Evolutionary conservation across 176 grass and related monocot genomes (phyloP).

Genomic region (Bromus sterilis): DNA sequence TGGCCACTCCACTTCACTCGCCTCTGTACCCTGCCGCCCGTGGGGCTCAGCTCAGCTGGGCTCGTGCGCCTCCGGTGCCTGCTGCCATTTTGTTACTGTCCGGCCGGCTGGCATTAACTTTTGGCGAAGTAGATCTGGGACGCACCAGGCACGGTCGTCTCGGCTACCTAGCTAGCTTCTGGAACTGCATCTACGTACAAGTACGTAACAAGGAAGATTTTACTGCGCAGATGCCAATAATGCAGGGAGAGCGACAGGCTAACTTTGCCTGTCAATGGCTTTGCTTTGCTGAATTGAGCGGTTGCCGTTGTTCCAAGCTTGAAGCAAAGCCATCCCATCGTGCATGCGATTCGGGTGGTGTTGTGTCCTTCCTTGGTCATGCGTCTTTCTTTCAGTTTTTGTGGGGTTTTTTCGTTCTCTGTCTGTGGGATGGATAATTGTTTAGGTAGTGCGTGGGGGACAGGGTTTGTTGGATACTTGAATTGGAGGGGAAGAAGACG

Average conservation of each 20-base stretch:
- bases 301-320: slow-evolving; percentile 27
- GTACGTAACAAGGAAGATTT: slow-evolving; percentile 11
- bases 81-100: neutral
- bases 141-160: neutral
- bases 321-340: neutral
- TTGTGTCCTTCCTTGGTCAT: too few species aligned
- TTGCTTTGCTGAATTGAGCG: slow-evolving; percentile 6
- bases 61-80: neutral
- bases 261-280: neutral
- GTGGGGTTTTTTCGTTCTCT: neutral
- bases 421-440: neutral
- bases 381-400: neutral
- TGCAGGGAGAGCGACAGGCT: slow-evolving; percentile 13
- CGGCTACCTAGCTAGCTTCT: neutral
- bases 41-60: neutral
- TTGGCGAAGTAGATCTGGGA: slow-evolving; percentile 22
- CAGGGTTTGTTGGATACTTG: slow-evolving; percentile 1
- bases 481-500: neutral
- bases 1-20: slow-evolving; percentile 56
- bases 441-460: neutral
- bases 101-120: neutral
- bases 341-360: neutral
- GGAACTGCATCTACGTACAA: slow-evolving; percentile 25
- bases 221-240: slow-evolving; percentile 20
- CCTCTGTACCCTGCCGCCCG: neutral